These are phyloP conservation scores for Fusarium gaditjirri DNA, from an alignment of 2,329 filamentous ascomycete species.

Conservation along the genomic window DNA sequence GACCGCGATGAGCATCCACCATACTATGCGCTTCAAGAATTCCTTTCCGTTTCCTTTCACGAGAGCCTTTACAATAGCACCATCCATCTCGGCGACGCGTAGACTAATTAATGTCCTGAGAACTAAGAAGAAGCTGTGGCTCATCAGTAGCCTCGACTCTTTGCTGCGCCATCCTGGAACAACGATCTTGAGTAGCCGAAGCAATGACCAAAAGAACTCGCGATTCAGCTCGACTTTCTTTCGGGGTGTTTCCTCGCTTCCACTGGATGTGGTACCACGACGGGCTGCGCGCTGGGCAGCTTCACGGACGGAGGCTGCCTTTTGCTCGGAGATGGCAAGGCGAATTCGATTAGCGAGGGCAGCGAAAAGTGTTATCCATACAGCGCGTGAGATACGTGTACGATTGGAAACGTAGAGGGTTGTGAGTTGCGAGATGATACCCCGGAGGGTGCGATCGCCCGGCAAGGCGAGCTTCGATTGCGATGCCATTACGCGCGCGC, in stretches of 20 bases:
- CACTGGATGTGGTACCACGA: slow-evolving; percentile 61
- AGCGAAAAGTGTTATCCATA: slow-evolving; percentile 85
- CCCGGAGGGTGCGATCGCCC: slow-evolving; percentile 71
- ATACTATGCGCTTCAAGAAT: slow-evolving; percentile 87
- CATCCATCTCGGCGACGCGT: slow-evolving; percentile 96
- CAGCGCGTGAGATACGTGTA: slow-evolving; percentile 81
- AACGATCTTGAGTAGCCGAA: slow-evolving; percentile 84
- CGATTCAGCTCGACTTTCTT: slow-evolving; percentile 93
- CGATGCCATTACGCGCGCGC: slow-evolving; percentile 68
- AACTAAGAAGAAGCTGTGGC: slow-evolving; percentile 93
- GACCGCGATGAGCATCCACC: slow-evolving; percentile 98
- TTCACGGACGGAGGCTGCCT: slow-evolving; percentile 79
- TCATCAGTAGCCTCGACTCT: slow-evolving; percentile 85
- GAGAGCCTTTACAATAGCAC: slow-evolving; percentile 88
- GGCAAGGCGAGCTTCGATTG: slow-evolving; percentile 76
- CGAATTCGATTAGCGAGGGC: slow-evolving; percentile 88
- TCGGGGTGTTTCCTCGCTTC: slow-evolving; percentile 55
- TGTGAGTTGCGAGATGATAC: slow-evolving; percentile 73
- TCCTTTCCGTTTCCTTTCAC: slow-evolving; percentile 92
- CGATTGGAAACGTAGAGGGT: slow-evolving; percentile 81
- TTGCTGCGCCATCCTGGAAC: slow-evolving; percentile 91
- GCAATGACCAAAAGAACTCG: slow-evolving; percentile 79
- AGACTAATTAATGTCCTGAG: slow-evolving; percentile 91
- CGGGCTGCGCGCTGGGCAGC: slow-evolving; percentile 63
- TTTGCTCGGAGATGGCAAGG: slow-evolving; percentile 92